Conservation (phyloP, 345 rosid genomes). For the Hirschfeldia incana region DNA sequence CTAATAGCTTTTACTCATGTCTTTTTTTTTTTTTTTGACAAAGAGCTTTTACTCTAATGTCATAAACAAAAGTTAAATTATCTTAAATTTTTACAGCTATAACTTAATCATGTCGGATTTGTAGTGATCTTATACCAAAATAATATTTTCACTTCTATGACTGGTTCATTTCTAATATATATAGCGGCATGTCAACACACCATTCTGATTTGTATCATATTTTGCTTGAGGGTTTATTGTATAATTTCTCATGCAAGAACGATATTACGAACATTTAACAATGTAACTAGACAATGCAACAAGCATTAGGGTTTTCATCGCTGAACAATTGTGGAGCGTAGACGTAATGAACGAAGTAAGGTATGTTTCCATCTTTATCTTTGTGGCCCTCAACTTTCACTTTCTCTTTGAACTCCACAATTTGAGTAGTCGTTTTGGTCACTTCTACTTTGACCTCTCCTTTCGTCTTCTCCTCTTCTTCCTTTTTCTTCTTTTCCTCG, state of each 20-base stretch:
- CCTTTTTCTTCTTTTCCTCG: constrained; percentile 1
- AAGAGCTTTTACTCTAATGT: background rate
- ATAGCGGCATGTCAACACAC: background rate
- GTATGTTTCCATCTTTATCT: constrained; percentile 48
- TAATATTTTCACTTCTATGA: background rate
- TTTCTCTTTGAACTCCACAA: constrained; percentile 42
- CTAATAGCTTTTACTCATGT: background rate
- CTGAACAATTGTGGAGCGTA: constrained; percentile 85
- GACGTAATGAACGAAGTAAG: constrained; percentile 74
- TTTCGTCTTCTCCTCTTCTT: constrained; percentile 5
- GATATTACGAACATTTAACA: background rate
- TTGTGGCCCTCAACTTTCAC: constrained; percentile 49
- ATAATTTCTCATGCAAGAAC: background rate
- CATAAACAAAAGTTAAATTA: background rate
- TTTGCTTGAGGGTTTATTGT: background rate
- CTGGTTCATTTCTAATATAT: background rate
- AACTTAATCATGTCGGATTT: background rate
- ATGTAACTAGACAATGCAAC: constrained; percentile 47
- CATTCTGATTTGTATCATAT: background rate
- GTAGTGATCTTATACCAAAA: background rate
- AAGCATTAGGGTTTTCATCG: constrained; percentile 90
- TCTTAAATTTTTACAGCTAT: background rate
- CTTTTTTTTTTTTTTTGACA: no score
- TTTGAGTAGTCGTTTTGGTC: constrained; percentile 31
- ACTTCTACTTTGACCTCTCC: constrained; percentile 35